These are phyloP conservation scores for Aureobasidium sp. DNA, from an alignment of 2,329 filamentous ascomycete genomes.

Conservation along the genomic window DNA sequence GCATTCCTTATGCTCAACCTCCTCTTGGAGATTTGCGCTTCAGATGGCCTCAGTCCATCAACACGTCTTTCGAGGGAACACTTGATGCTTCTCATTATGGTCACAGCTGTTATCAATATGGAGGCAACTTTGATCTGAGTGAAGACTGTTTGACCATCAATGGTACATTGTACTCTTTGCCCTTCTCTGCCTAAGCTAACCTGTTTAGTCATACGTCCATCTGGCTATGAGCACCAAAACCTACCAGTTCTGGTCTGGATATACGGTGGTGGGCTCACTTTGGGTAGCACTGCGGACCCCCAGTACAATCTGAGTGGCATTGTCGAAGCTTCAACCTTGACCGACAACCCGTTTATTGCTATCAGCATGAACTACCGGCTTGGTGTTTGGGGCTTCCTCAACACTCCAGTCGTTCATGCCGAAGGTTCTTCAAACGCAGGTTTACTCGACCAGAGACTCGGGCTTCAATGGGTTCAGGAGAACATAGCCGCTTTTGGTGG, in stretches of 20 bases:
- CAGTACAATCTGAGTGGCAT: conserved; percentile 19
- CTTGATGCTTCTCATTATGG: conserved; percentile 35
- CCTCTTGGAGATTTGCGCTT: conserved; percentile 27
- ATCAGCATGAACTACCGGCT: conserved; percentile 48
- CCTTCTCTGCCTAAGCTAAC: not conserved
- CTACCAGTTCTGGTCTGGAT: conserved; percentile 18
- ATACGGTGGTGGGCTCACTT: conserved; percentile 16
- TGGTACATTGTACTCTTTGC: conserved; percentile 15
- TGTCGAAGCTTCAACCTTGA: conserved; percentile 36
- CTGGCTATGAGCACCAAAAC: conserved; percentile 17
- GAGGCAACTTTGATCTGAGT: conserved; percentile 31
- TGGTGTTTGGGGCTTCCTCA: conserved; percentile 45
- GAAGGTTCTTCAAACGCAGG: conserved; percentile 50
- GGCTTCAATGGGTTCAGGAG: conserved; percentile 51
- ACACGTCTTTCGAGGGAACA: conserved; percentile 31
- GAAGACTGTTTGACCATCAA: conserved; percentile 43
- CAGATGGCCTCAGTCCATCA: conserved; percentile 25
- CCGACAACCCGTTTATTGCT: conserved; percentile 45
- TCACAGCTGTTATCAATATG: conserved; percentile 41
- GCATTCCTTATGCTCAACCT: conserved; percentile 31
- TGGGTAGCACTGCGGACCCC: conserved; percentile 17
- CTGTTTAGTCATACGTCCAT: conserved; percentile 14
- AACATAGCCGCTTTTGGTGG: conserved; percentile 55
- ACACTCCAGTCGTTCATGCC: conserved; percentile 33
- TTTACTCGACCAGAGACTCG: conserved; percentile 51